Base-by-base conservation (phyloP, 176 grass and related monocot species). In the Echinochloa phyllopogon region DNA sequence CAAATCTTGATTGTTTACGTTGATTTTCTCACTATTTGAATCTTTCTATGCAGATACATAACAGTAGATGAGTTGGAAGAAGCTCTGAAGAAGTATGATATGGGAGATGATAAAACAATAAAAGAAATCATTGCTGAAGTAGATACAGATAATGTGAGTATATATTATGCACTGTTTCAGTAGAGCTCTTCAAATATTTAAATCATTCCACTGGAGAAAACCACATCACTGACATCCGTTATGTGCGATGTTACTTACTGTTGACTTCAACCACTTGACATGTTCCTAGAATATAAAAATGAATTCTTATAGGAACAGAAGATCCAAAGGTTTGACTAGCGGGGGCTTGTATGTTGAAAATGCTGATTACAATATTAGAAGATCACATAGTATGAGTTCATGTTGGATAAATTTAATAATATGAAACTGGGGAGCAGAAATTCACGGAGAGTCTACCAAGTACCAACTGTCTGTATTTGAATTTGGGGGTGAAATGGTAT, bases 41-140 rank as follows among this genome's bases (percentile, higher is more conserved):
- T 91, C 36, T 75, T 62, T 64, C 13, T 94, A 10, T 39, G 55
- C 92, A 96, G 96, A 81, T 94, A 92, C 77, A 99, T 99, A 65
- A 99, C 96, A 82, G 84, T 92, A 58, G 96, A 99, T 89, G 96
- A 99, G 81, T 80, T 99, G 84, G 91, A 94, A 88, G 91, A 99
- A 96, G 96, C 96, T 87, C 84, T 99, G 56, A 89, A 83, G 74
- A 99, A 99, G 73, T 95, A 99, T 89, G 94, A 96, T 17, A 99
- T 96, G 96, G 96, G 94, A 17, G 94, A 99, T 86, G 96, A 94
- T 64, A 87, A 96, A 92, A 96, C 96, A 77, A 96, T 96, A 73
- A 99, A 99, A 90, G 96, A 99, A 47, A 99, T 99, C 70, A 99
- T 99, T 57, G 84, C 90, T 57, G 96, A 99, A 99, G 96, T 99